These are phyloP conservation scores for Azolla pinnata DNA, from an alignment of 75 land plant species.

Conservation along the genomic window DNA sequence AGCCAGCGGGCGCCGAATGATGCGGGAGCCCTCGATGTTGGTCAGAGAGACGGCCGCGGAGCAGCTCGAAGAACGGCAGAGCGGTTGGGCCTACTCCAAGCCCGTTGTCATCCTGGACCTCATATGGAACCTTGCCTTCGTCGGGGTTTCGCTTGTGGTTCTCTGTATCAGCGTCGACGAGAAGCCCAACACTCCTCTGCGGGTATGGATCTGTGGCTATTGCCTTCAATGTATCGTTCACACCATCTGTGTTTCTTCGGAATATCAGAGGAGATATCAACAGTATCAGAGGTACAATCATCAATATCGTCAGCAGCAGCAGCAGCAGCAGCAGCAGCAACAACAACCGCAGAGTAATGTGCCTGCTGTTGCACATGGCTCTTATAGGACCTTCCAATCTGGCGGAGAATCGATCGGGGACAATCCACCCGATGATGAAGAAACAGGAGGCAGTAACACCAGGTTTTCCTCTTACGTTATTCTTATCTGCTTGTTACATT, in stretches of 20 bases:
- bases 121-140: slow-evolving; percentile 80
- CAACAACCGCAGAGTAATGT: background rate
- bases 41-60: slow-evolving; percentile 89
- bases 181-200: slow-evolving; percentile 44
- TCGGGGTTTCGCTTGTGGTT: slow-evolving; percentile 43
- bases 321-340: background rate
- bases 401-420: background rate
- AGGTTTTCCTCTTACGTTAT: too few relatives aligned
- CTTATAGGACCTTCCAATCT: background rate
- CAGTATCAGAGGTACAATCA: too few relatives aligned
- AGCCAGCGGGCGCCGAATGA: slow-evolving; percentile 58
- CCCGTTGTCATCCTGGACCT: slow-evolving; percentile 82
- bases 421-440: background rate
- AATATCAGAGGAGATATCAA: slow-evolving; percentile 51
- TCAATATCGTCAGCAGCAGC: too few relatives aligned
- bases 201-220: slow-evolving; percentile 80
- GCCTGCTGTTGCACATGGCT: background rate
- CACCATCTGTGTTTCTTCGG: slow-evolving; percentile 71
- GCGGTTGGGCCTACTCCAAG: slow-evolving; percentile 88
- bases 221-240: slow-evolving; percentile 72
- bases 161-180: slow-evolving; percentile 50
- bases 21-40: slow-evolving; percentile 84
- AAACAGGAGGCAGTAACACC: too few relatives aligned
- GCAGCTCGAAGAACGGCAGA: slow-evolving; percentile 92
- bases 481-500: background rate